phyloP scores from a whole-genome alignment of 2,329 filamentous ascomycete genomes.

The Talaromyces albobiverticillius region DNA sequence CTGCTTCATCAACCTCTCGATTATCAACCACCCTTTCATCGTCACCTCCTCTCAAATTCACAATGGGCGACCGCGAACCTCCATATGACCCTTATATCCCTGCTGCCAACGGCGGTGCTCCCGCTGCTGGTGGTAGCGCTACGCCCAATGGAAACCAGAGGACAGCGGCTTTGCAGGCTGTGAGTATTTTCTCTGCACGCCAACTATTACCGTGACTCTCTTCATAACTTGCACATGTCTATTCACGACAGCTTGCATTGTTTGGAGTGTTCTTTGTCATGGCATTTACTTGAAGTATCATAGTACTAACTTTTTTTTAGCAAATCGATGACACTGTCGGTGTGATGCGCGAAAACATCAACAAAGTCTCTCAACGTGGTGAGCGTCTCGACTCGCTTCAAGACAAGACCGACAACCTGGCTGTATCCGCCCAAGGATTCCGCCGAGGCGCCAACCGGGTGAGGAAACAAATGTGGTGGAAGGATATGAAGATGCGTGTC shows the following conservation, averaged over 20 bases:
- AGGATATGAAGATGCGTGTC: slow-evolving; percentile 99
- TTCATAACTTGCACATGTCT: too few species aligned
- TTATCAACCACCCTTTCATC: neutral
- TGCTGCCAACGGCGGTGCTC: slow-evolving; percentile 49
- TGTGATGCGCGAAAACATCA: slow-evolving; percentile 97
- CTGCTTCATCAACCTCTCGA: neutral
- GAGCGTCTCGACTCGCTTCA: slow-evolving; percentile 82
- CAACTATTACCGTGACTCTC: neutral
- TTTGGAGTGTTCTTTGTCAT: too few species aligned
- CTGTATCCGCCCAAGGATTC: slow-evolving; percentile 90
- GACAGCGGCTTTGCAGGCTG: slow-evolving; percentile 76
- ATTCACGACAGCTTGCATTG: too few species aligned
- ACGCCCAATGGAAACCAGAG: slow-evolving; percentile 57
- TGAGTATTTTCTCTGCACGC: slow-evolving; percentile 54
- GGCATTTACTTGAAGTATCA: too few species aligned
- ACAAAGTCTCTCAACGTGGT: slow-evolving; percentile 91
- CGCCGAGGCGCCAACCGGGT: slow-evolving; percentile 94
- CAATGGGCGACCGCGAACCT: slow-evolving; percentile 57
- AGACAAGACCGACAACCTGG: slow-evolving; percentile 91
- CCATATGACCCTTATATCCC: slow-evolving; percentile 91
- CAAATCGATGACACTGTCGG: slow-evolving; percentile 96
- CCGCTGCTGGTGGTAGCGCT: slow-evolving; percentile 52
- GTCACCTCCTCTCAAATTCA: slow-evolving; percentile 17
- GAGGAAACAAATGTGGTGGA: slow-evolving; percentile 99
- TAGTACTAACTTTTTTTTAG: too few species aligned